Base-by-base conservation (phyloP, 2,329 filamentous ascomycete genomes). In the Aspergillus oerlinghausenensis region DNA sequence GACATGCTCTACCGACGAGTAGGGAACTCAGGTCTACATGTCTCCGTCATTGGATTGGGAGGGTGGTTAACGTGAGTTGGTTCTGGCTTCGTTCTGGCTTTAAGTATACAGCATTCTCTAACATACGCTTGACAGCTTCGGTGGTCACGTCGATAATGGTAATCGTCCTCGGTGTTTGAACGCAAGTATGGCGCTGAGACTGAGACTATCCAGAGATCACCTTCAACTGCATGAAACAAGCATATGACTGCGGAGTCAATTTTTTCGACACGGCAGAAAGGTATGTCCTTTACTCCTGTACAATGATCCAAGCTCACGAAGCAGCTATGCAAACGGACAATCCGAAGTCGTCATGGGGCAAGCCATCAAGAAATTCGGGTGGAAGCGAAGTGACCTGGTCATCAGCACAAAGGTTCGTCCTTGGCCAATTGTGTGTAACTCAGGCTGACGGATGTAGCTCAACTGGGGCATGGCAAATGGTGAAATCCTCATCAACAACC, bases 1-100 rank as follows among this genome's bases (percentile, higher is more conserved):
- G 74, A 77, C 59, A 90, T 89, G 88, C 79, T 87, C 65, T 90
- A 90, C 73, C 84, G 88, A 60, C 86, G 85, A 70, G 79, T 90
- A 6, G 88, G 88, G 66, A 83, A 83, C 50, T 88, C 87, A 9
- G 88, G 88, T 54, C 81, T 91, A 21, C 85, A 90, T 71, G 87
- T 91, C 38, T 91, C 88, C 49, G 82, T 85, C 51, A 86, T 92
- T 61, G 86, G 85, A 1, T 79, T 91, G 3, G 88, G 77, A 45
- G 75, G 74, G 40, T 77, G 74, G 73, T 60, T 72, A 19, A 71
- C 67, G 58, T 73, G 59, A 60, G 62, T 58, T 21, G n/a, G n/a
- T n/a, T n/a, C n/a, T n/a, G n/a, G n/a, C n/a, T n/a, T n/a, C n/a
- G n/a, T n/a, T n/a, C n/a, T n/a, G n/a, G n/a, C n/a, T n/a, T n/a